A percentile compares a stretch with the other conserved stretches of the same genome.
phyloP scores from a whole-genome alignment of 768 basidiomycete genomes.

The Suillus sp. region DNA sequence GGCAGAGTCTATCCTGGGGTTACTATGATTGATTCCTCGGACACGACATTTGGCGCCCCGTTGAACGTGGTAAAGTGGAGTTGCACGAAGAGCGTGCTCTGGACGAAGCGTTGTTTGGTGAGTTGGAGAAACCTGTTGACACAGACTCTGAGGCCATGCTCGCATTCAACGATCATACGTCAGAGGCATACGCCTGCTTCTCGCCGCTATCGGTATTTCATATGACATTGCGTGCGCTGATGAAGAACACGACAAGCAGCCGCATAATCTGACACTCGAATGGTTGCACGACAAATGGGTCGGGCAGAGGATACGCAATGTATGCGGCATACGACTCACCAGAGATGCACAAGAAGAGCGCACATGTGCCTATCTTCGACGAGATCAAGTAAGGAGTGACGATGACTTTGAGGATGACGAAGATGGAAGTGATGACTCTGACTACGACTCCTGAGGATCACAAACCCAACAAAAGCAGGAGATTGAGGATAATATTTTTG shows the following conservation, averaged over 20 bases:
- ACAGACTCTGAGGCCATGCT: neutral
- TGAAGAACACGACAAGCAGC: constrained; percentile 5
- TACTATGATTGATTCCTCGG: constrained; percentile 13
- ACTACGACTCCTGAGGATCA: neutral
- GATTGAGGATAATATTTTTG: neutral
- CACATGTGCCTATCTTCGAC: neutral
- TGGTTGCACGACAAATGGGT: constrained; percentile 17
- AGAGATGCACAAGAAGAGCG: constrained; percentile 6
- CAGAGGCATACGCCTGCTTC: constrained; percentile 11
- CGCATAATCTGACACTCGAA: constrained; percentile 4
- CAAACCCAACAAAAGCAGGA: neutral
- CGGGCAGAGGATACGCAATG: constrained; percentile 16
- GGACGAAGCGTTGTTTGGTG: constrained; percentile 15
- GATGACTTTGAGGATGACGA: constrained; percentile 1
- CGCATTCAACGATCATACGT: constrained; percentile 11
- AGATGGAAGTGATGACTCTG: neutral
- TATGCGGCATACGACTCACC: constrained; percentile 17
- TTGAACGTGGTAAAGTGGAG: constrained; percentile 11
- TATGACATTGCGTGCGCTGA: constrained; percentile 16
- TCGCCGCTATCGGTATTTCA: constrained; percentile 14
- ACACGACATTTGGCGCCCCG: neutral
- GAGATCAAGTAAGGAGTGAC: neutral
- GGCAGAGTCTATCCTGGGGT: constrained; percentile 20
- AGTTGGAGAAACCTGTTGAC: constrained; percentile 8
- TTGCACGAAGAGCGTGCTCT: constrained; percentile 15